These are phyloP conservation scores for Mycena epipterygia DNA, from an alignment of 768 basidiomycete species.

Conservation along the genomic window DNA sequence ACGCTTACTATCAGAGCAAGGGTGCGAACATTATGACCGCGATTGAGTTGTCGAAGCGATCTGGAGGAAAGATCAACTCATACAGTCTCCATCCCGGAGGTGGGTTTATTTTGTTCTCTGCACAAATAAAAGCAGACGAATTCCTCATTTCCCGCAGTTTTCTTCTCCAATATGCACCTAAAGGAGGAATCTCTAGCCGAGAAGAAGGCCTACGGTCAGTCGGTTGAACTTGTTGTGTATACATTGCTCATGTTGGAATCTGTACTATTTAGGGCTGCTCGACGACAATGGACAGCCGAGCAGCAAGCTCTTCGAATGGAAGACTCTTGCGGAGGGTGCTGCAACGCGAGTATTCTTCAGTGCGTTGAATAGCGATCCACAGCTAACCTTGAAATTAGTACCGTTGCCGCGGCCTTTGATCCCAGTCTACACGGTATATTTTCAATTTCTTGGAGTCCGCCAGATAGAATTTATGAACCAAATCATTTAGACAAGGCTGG, in stretches of 20 bases:
- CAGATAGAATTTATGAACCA: neutral
- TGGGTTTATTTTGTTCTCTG: neutral
- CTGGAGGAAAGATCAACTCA: neutral
- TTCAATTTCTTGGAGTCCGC: neutral
- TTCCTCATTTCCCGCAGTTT: neutral
- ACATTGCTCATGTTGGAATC: neutral
- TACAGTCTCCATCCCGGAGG: neutral
- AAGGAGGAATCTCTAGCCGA: neutral
- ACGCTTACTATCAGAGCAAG: neutral
- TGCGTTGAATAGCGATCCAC: neutral
- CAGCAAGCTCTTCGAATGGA: neutral
- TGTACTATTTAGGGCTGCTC: neutral
- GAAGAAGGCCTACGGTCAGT: neutral
- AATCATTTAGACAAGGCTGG: slow-evolving; percentile 3
- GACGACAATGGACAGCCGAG: neutral
- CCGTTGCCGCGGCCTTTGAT: neutral
- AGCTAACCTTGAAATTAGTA: neutral
- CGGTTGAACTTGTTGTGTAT: neutral
- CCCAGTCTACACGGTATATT: neutral
- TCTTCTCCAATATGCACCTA: neutral
- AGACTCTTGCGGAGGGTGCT: slow-evolving; percentile 21
- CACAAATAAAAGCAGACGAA: neutral
- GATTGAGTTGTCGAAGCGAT: neutral
- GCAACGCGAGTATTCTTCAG: slow-evolving; percentile 2
- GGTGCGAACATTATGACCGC: neutral